Conservation (phyloP, 306 rosid genomes). For the Purshia tridentata region DNA sequence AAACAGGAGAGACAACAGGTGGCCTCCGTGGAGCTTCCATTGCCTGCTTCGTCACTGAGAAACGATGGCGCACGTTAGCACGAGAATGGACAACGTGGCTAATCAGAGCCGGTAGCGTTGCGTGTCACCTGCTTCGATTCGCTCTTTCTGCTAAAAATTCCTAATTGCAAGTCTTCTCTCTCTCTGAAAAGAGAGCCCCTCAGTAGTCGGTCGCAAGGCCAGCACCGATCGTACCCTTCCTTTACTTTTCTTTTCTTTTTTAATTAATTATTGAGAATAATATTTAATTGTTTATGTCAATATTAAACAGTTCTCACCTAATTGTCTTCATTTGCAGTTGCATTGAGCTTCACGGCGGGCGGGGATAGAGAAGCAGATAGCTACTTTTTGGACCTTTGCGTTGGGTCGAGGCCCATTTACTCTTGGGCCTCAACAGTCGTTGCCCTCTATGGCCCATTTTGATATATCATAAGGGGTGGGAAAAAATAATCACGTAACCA, state of each 20-base stretch:
- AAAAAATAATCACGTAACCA: too few relatives aligned
- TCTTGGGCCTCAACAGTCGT: not conserved
- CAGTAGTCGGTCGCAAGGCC: not conserved
- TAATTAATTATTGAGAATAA: not conserved
- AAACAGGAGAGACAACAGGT: not conserved
- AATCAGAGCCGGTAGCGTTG: conserved; percentile 11
- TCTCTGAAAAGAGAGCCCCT: not conserved
- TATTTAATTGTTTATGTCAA: not conserved
- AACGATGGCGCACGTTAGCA: conserved; percentile 18
- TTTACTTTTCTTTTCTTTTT: not conserved
- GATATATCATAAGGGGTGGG: too few relatives aligned
- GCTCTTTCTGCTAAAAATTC: not conserved
- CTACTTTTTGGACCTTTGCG: not conserved
- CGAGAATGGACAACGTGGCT: conserved; percentile 11
- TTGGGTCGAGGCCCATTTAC: not conserved
- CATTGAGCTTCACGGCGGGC: conserved; percentile 13
- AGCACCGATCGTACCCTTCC: not conserved
- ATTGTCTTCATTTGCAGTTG: conserved; percentile 13
- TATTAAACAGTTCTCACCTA: conserved; percentile 10
- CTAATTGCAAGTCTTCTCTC: conserved; percentile 1
- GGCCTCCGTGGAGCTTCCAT: conserved; percentile 4
- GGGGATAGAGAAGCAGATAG: not conserved
- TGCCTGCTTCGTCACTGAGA: conserved; percentile 2
- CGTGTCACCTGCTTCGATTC: conserved; percentile 24
- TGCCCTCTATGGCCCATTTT: too few relatives aligned